Evolutionary conservation across 2,329 filamentous ascomycete genomes (phyloP), one percentile per base, ranked within the genome.

Genomic region (Myriosclerotinia curreyana): DNA sequence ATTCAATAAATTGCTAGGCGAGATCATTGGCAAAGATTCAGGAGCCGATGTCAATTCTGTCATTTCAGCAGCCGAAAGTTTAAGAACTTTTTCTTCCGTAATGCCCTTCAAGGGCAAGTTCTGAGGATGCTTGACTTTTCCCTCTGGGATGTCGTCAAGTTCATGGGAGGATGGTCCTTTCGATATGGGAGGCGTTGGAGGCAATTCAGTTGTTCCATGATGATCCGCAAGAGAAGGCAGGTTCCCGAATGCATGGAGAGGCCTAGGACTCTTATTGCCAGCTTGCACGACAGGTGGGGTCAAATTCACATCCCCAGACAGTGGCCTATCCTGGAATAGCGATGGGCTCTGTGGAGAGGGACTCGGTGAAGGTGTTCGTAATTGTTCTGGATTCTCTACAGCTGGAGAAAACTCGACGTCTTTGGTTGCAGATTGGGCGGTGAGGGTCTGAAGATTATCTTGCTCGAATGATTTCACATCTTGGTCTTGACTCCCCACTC

Each of bases 41-140:
- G 83, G 83, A 1, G 82, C 79, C 36, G 79, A 80, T 17, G 82
- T 81, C 65, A 88, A 75, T 65, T 84, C 81, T 61, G 84, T 81
- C 72, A 87, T 85, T 70, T 86, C 82, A 46, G 79, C 81, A 9
- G 82, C 82, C 0, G 84, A 85, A 34, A 87, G 77, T 46, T 83
- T 80, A 62, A 82, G 79, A 54, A 85, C 75, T 55, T 66, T 67
- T 38, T 64, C 66, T 80, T 81, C 66, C 52, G 65, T 66, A 14
- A 48, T 53, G 54, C 67, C 71, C 2, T 68, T 64, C 5, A 67
- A 50, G 12, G 71, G 72, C 15, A 66, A 52, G 48, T 70, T 72
- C 42, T 69, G 65, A 31, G 66, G 65, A 49, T 68, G 72, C 34
- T 65, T 67, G 36, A 63, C 25, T 53, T 67, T 71, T 60, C 73